phyloP scores from a whole-genome alignment of 805 yeast genomes.

The Wickerhamiella cacticola region DNA sequence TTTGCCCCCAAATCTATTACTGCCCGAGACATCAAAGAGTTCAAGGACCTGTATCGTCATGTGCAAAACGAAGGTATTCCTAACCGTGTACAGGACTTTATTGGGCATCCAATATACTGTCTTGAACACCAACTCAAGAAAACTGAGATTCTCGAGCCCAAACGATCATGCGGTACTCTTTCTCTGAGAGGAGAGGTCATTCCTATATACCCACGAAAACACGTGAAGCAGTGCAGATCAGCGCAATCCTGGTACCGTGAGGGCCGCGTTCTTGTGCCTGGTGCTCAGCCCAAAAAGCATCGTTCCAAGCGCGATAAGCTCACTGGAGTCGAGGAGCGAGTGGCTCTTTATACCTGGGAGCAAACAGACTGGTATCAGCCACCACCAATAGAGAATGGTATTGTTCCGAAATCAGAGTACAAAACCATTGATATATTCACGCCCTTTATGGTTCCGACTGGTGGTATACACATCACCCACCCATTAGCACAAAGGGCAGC shows the following conservation, averaged over 20 bases:
- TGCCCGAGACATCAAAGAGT: constrained; percentile 36
- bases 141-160: constrained; percentile 62
- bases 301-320: constrained; percentile 24
- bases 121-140: constrained; percentile 60
- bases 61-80: constrained; percentile 80
- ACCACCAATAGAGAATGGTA: constrained; percentile 52
- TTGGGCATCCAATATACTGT: constrained; percentile 76
- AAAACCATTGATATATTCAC: constrained; percentile 77
- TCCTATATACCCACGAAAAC: constrained; percentile 46
- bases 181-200: constrained; percentile 34
- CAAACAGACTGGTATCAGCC: constrained; percentile 68
- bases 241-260: constrained; percentile 77
- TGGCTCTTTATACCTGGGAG: constrained; percentile 51
- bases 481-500: constrained; percentile 57
- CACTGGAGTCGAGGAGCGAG: constrained; percentile 19
- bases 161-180: constrained; percentile 57
- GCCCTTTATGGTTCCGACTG: constrained; percentile 70
- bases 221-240: constrained; percentile 52
- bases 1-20: constrained; percentile 23
- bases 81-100: constrained; percentile 65
- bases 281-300: constrained; percentile 48
- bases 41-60: constrained; percentile 46
- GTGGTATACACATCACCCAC: constrained; percentile 51
- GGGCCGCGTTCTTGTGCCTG: constrained; percentile 65
- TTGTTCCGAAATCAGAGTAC: constrained; percentile 59